Evolutionary conservation across 805 yeast species (phyloP).

Genomic region (Candida arabinofermentans): DNA sequence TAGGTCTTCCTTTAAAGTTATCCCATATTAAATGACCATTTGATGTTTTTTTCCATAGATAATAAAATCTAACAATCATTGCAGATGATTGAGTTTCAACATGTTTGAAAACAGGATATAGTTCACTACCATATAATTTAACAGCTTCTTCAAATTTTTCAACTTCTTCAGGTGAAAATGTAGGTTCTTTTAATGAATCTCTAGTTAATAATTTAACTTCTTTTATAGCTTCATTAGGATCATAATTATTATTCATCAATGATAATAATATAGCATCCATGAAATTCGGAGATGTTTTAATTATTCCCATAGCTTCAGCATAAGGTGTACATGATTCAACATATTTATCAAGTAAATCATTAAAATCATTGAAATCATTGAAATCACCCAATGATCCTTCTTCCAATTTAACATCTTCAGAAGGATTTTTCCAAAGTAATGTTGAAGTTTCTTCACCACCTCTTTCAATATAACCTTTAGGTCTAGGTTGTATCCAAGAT

Average conservation of each 20-base stretch:
- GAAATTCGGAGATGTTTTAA: slow-evolving; percentile 73
- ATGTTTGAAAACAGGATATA: slow-evolving; percentile 65
- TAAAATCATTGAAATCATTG: slow-evolving; percentile 11
- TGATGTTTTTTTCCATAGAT: slow-evolving; percentile 86
- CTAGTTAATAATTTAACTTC: slow-evolving; percentile 48
- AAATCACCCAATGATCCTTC: not conserved
- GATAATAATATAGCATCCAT: slow-evolving; percentile 65
- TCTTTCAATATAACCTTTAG: slow-evolving; percentile 78
- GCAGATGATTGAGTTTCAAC: slow-evolving; percentile 73
- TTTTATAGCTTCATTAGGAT: slow-evolving; percentile 45
- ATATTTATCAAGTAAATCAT: slow-evolving; percentile 41
- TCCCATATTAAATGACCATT: slow-evolving; percentile 81
- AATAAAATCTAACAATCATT: slow-evolving; percentile 82
- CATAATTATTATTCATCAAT: slow-evolving; percentile 48
- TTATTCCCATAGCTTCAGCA: slow-evolving; percentile 52
- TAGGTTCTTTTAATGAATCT: slow-evolving; percentile 68
- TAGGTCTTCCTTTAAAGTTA: slow-evolving; percentile 64
- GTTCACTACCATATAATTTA: slow-evolving; percentile 66
- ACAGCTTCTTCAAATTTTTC: slow-evolving; percentile 72
- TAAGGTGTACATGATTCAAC: slow-evolving; percentile 49
- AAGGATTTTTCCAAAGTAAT: slow-evolving; percentile 60
- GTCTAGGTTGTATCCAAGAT: slow-evolving; percentile 74
- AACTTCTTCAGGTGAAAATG: slow-evolving; percentile 61
- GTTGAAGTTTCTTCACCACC: slow-evolving; percentile 69
- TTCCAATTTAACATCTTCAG: not conserved